Conservation (phyloP, 331 rosid species). For the Stylosanthes scabra region DNA sequence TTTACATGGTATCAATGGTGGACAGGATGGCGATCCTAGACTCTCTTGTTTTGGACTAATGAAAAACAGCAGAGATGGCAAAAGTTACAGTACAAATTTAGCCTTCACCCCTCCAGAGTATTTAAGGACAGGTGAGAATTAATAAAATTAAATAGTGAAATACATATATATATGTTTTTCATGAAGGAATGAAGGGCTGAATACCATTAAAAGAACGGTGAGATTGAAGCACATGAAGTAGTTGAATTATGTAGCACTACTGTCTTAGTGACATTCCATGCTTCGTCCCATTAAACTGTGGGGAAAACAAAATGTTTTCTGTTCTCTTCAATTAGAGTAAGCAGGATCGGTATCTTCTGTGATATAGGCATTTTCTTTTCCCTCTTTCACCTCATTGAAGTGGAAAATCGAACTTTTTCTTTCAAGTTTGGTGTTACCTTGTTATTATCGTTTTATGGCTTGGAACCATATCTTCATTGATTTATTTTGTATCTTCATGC, state of each 20-base stretch:
- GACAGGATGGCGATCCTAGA: slow-evolving; percentile 75
- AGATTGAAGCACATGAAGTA: background rate
- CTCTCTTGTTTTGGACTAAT: slow-evolving; percentile 89
- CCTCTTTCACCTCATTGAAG: slow-evolving; percentile 3
- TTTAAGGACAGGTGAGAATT: slow-evolving; percentile 67
- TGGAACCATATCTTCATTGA: background rate
- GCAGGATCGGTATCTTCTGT: background rate
- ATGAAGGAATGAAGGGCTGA: background rate
- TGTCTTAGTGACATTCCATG: background rate
- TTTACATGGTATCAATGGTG: slow-evolving; percentile 37
- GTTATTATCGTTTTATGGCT: background rate
- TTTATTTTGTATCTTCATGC: background rate
- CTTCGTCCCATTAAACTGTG: background rate
- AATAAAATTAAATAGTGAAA: background rate
- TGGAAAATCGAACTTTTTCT: background rate
- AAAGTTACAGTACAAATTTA: slow-evolving; percentile 84
- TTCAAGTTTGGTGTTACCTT: slow-evolving; percentile 12
- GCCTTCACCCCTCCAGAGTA: slow-evolving; percentile 94
- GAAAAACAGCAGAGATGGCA: slow-evolving; percentile 91
- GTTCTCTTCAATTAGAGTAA: slow-evolving; percentile 4
- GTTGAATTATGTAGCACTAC: slow-evolving; percentile 18
- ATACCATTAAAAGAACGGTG: background rate
- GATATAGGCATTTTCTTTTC: background rate
- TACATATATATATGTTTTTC: background rate
- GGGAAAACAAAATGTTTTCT: background rate